Conservation (phyloP, 805 yeast genomes). For the Isabelozyma heimii region DNA sequence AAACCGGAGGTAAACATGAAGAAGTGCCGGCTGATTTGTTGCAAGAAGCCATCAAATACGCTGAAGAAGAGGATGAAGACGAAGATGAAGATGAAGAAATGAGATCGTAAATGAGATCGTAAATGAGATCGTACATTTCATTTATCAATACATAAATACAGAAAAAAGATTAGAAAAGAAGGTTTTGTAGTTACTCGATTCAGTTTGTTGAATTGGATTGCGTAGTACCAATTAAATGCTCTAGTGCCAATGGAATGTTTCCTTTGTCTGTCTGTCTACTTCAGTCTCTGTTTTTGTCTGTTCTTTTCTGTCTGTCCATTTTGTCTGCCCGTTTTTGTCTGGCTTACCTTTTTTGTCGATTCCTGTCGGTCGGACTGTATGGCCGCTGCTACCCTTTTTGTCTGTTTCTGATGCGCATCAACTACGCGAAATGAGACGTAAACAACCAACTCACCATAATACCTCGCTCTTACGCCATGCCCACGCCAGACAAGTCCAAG, state of each 20-base stretch:
- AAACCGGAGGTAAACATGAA: slow-evolving; percentile 78
- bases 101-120: slow-evolving; percentile 2
- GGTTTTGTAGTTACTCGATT: too few species aligned
- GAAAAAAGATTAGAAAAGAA: neutral
- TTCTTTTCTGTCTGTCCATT: too few species aligned
- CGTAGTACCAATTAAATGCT: too few species aligned
- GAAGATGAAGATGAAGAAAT: slow-evolving; percentile 58
- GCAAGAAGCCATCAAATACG: slow-evolving; percentile 79
- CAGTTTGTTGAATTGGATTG: too few species aligned
- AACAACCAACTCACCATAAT: neutral
- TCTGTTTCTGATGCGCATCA: neutral
- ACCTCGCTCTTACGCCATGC: neutral
- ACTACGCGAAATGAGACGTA: neutral
- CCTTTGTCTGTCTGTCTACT: too few species aligned
- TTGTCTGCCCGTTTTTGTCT: too few species aligned
- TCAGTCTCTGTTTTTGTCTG: too few species aligned
- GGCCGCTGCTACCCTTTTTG: neutral
- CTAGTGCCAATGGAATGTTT: too few species aligned
- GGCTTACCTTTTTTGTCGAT: too few species aligned
- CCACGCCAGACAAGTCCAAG: neutral
- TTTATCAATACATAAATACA: neutral
- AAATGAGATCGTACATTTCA: neutral
- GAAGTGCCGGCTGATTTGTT: slow-evolving; percentile 76
- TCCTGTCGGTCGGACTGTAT: neutral
- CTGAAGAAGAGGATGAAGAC: slow-evolving; percentile 80